Evolutionary conservation across 2,329 filamentous ascomycete species (phyloP), one percentile per base, ranked within the genome.

Genomic region (Monilinia vaccinii-corymbosi): DNA sequence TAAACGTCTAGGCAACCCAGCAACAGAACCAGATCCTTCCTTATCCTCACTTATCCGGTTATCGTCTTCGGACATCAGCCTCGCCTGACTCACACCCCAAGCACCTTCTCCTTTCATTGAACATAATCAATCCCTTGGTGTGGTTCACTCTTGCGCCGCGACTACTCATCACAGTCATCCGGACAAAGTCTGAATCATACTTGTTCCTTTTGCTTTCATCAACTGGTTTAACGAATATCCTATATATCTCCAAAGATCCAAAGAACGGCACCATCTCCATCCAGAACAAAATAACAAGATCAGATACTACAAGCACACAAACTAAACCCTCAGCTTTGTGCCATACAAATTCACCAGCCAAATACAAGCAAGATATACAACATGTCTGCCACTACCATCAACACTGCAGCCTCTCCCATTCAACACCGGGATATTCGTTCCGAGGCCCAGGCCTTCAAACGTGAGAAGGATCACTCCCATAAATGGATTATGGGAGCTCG

Each of bases 341-440:
- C 28, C 7, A 47, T 32, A 23, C 42, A 36, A 51, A 32, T 55
- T 21, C 49, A 40, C 36, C 42, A 40, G 4, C 32, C 36, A 60
- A 40, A 32, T 21, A 23, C 34, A 46, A 31, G n/a, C 32, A 36
- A 45, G 21, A 53, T 23, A 31, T 10, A 36, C 42, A 61, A 32
- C 31, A 61, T 61, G 60, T 61, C 60, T 50, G 40, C 69, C 38
- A 69, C 69, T 2, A 66, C 65, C 18, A 75, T 66, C 14, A 73
- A 69, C 57, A 44, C 36, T 31, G 58, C 64, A n/a, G 45, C 53
- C 11, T 65, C 67, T 55, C 61, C 67, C 5, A 10, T 69, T 32
- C 63, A 67, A 46, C 62, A 61, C 52, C 63, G 65, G 40, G 70
- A 72, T 61, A 67, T 72, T 58, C 69, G 71, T n/a, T 70, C 69